Evolutionary conservation across 1,284 basidiomycete species (phyloP).

Genomic region (Ceratobasidium sp.): DNA sequence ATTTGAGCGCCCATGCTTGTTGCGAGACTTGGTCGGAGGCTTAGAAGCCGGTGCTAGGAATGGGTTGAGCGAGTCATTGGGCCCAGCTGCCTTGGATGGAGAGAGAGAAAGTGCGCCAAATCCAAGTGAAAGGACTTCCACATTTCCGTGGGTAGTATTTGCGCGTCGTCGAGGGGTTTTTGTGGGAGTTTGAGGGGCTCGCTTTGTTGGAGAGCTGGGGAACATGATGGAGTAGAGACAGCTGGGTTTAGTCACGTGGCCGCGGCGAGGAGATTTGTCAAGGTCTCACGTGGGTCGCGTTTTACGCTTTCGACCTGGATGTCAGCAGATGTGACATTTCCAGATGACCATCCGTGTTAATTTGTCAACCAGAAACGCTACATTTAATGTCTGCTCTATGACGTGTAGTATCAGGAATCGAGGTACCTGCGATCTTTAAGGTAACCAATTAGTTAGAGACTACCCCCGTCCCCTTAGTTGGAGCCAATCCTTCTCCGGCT

Average conservation of each 20-base stretch:
- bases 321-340: no score
- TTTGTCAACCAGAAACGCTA: no score
- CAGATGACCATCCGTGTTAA: no score
- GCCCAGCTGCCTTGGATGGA: slow-evolving; percentile 34
- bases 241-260: slow-evolving; percentile 1
- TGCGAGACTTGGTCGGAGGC: slow-evolving; percentile 20
- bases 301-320: no score
- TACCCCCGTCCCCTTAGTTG: no score
- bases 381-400: no score
- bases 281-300: neutral
- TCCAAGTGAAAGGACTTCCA: slow-evolving; percentile 34
- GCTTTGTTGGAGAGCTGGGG: slow-evolving; percentile 1
- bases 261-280: neutral
- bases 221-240: slow-evolving; percentile 19
- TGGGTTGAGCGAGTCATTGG: slow-evolving; percentile 35
- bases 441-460: no score
- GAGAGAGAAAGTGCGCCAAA: slow-evolving; percentile 39
- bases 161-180: slow-evolving; percentile 35
- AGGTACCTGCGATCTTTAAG: no score
- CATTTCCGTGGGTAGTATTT: slow-evolving; percentile 32
- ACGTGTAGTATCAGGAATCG: no score
- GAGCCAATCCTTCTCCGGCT: no score
- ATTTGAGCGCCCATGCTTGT: slow-evolving; percentile 27
- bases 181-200: slow-evolving; percentile 12
- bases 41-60: slow-evolving; percentile 37